A percentile compares a stretch with the other conserved stretches of the same genome.
Evolutionary conservation across 2,329 filamentous ascomycete species (phyloP).

Genomic region (Aspergillus fischeri): DNA sequence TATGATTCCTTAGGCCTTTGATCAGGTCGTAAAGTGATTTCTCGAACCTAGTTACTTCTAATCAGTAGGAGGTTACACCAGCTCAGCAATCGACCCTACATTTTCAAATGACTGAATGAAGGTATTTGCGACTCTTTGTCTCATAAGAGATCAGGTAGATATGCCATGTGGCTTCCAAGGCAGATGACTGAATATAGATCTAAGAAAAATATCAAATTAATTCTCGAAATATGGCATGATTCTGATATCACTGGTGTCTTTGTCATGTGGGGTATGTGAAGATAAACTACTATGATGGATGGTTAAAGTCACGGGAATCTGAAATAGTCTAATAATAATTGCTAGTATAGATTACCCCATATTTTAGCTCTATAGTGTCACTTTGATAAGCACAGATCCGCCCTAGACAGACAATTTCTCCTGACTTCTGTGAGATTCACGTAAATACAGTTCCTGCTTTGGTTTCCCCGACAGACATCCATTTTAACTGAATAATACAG

Average conservation of each 20-base stretch:
- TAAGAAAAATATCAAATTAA: background rate
- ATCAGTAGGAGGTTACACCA: background rate
- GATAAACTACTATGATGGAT: background rate
- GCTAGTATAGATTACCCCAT: background rate
- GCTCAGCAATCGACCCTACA: background rate
- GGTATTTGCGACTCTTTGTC: background rate
- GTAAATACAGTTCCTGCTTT: background rate
- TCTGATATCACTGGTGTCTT: background rate
- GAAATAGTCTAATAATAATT: no score
- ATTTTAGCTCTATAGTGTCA: background rate
- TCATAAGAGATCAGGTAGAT: background rate
- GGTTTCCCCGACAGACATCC: background rate
- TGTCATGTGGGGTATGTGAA: background rate
- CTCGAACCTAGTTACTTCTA: conserved; percentile 70
- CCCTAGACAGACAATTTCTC: background rate
- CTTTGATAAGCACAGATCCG: background rate
- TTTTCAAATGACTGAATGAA: background rate
- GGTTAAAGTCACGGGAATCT: background rate
- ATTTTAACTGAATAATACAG: background rate
- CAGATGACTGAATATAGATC: background rate
- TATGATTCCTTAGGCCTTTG: conserved; percentile 88
- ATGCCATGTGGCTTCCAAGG: background rate
- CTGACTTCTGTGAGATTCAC: background rate
- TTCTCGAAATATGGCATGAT: background rate
- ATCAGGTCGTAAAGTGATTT: conserved; percentile 99